Evolutionary conservation across 164 flowering plant genomes (phyloP), one percentile per base, ranked within the genome.

Genomic region (Berberis vulgaris): DNA sequence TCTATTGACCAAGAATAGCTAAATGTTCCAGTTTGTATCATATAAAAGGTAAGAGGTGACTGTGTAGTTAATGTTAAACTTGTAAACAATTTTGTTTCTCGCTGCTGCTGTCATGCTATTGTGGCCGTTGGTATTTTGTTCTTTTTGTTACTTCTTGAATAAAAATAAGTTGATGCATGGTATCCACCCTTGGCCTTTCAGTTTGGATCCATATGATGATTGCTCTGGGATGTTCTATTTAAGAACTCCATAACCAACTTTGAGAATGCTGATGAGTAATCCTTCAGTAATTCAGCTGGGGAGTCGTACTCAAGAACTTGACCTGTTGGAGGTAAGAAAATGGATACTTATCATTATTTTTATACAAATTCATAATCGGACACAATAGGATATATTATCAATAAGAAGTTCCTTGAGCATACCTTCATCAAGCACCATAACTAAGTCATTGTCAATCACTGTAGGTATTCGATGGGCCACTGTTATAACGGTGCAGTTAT

Each of bases 391-490:
- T 57, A 13, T 3, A 3, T 11, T 13, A 56, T 3, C 41, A 57
- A 40, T 57, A 6, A 56, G n/a, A 38, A 7, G 9, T 13, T 41
- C 2, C 5, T 57, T 41, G 41, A 13, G 11, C 42, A 4, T 81
- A 86, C 97, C 95, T 76, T 88, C 80, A 63, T 83, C 86, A 43
- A 90, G 91, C 63, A 88, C 93, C 58, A 90, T 62, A 72, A 90
- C 91, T n/a, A 87, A 69, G 71, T 90, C 92, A 66, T 79, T 86
- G 73, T 90, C 95, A 40, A 86, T 77, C 12, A 90, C 84, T 0
- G 95, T 86, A 2, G 85, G 89, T 49, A 88, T 86, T 13, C 97
- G 81, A 67, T 90, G 97, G 5, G 97, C 97, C 9, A 90, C 82
- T 1, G 93, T 90, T 57, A 90, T 83, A 7, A 90, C 93, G 0